These are phyloP conservation scores for Pestalotiopsis sp. DNA, from an alignment of 2,329 filamentous ascomycete genomes.

Conservation along the genomic window DNA sequence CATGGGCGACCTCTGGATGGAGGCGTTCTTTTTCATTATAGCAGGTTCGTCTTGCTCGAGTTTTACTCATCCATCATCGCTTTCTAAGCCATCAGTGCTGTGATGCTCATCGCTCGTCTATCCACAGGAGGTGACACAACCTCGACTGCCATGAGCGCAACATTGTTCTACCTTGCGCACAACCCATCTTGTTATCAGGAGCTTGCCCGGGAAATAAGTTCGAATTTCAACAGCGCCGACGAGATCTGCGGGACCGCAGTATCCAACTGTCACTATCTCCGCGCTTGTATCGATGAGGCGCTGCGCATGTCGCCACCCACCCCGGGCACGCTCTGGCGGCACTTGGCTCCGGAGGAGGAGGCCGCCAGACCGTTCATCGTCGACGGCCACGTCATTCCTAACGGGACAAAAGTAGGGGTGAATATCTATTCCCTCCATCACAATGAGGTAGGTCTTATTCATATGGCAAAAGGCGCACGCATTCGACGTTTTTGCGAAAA, in stretches of 20 bases:
- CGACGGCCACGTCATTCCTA: slow-evolving; percentile 31
- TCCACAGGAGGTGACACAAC: slow-evolving; percentile 28
- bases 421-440: slow-evolving; percentile 37
- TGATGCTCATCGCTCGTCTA: background rate
- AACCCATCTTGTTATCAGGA: slow-evolving; percentile 28
- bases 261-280: slow-evolving; percentile 39
- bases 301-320: slow-evolving; percentile 47
- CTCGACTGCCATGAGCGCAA: slow-evolving; percentile 30
- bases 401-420: slow-evolving; percentile 32
- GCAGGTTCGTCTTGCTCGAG: background rate
- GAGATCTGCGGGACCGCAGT: slow-evolving; percentile 34
- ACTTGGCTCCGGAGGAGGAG: slow-evolving; percentile 21
- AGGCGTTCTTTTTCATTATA: slow-evolving; percentile 11
- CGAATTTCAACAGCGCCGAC: slow-evolving; percentile 30
- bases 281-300: slow-evolving; percentile 47
- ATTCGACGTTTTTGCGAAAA: background rate
- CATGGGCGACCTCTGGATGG: background rate
- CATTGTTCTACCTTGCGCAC: slow-evolving; percentile 36
- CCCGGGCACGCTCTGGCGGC: slow-evolving; percentile 32
- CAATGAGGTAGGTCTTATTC: slow-evolving; percentile 26
- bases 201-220: slow-evolving; percentile 31
- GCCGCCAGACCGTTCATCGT: slow-evolving; percentile 18
- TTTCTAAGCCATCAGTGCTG: background rate
- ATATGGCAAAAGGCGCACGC: slow-evolving; percentile 16
- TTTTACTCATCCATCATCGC: too few relatives aligned